Evolutionary conservation across 2,329 filamentous ascomycete genomes (phyloP).

Genomic region (Fusarium hostae): DNA sequence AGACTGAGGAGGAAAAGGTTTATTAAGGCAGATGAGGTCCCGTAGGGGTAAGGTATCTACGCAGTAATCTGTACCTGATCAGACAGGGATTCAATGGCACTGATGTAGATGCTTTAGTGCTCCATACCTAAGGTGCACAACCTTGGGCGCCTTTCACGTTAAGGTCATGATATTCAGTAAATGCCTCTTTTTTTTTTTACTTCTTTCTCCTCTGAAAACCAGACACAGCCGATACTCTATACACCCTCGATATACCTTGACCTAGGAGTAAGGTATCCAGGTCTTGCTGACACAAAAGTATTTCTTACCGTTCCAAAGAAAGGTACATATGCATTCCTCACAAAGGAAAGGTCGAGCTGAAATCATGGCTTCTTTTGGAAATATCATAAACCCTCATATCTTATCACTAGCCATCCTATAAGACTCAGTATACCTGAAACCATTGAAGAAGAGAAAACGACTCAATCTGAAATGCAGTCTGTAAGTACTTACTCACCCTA

Average conservation of each 20-base stretch:
- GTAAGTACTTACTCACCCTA: not conserved
- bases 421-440: not conserved
- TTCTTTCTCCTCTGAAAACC: not conserved
- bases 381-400: not conserved
- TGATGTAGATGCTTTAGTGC: not conserved
- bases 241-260: not conserved
- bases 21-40: not conserved
- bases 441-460: not conserved
- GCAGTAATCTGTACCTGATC: not conserved
- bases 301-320: not conserved
- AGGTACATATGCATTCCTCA: not conserved
- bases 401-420: not conserved
- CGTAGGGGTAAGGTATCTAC: conserved; percentile 15
- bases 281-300: not conserved
- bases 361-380: not conserved
- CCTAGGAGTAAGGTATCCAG: not conserved
- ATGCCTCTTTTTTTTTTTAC: not conserved
- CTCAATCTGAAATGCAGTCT: not conserved
- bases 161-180: not conserved
- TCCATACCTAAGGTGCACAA: not conserved
- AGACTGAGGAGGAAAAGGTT: not conserved
- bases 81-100: conserved; percentile 6
- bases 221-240: not conserved
- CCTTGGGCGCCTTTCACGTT: not conserved
- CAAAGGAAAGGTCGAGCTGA: not conserved